A percentile compares a stretch with the other conserved stretches of the same genome.
Conservation (phyloP, 116 monocot species). For the Zostera marina region DNA sequence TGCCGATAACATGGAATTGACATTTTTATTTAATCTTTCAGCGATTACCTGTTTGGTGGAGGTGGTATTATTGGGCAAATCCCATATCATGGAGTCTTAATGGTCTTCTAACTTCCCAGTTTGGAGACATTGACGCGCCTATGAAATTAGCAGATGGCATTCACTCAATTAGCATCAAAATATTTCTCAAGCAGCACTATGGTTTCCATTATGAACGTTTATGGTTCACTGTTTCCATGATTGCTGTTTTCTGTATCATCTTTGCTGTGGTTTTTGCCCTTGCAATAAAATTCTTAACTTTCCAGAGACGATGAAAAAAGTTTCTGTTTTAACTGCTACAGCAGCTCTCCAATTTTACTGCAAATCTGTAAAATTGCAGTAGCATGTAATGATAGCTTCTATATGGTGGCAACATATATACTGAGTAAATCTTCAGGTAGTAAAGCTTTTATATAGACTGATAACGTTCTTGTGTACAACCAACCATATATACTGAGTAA, state of each 20-base stretch:
- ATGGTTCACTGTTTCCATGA: conserved; percentile 51
- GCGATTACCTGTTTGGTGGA: conserved; percentile 93
- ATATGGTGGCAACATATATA: no score
- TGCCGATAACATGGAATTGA: neutral
- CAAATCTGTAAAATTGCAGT: no score
- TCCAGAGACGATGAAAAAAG: conserved; percentile 49
- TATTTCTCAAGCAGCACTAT: conserved; percentile 51
- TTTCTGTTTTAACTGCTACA: neutral
- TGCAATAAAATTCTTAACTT: conserved; percentile 74
- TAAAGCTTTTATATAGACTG: no score
- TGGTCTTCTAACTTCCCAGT: conserved; percentile 88
- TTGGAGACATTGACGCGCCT: conserved; percentile 47
- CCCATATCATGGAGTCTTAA: conserved; percentile 89
- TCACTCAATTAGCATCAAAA: conserved; percentile 26
- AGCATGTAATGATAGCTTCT: neutral
- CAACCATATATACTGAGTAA: no score
- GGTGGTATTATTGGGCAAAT: conserved; percentile 97
- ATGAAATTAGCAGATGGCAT: conserved; percentile 57
- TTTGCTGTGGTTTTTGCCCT: conserved; percentile 79
- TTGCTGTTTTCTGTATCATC: conserved; percentile 49
- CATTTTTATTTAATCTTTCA: conserved; percentile 15
- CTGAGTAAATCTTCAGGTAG: no score
- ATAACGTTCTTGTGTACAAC: no score
- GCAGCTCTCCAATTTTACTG: neutral
- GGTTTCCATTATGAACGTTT: conserved; percentile 69